A percentile compares a stretch with the other conserved stretches of the same genome.
Conservation (phyloP, 2,329 filamentous ascomycete genomes). For the Colletotrichum australisinense region DNA sequence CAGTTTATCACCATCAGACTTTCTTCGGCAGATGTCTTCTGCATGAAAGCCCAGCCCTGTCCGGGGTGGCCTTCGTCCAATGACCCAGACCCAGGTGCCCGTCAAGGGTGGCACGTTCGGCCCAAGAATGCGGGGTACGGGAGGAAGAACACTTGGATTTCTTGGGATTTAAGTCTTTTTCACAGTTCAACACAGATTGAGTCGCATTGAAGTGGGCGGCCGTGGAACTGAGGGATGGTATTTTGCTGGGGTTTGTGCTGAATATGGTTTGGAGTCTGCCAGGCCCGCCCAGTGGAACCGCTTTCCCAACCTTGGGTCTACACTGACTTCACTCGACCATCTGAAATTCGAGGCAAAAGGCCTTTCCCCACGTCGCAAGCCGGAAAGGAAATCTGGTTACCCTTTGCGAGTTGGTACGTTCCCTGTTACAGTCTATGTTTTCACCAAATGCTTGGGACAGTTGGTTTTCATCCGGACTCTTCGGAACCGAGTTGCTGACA, state of each 20-base stretch:
- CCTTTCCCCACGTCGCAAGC: background rate
- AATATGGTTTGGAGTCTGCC: background rate
- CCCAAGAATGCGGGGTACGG: conserved; percentile 3
- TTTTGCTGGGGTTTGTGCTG: background rate
- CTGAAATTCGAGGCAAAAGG: background rate
- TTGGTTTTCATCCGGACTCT: background rate
- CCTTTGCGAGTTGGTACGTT: background rate
- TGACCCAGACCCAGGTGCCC: background rate
- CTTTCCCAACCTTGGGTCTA: background rate
- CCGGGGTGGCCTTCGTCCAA: background rate
- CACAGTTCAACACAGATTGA: background rate
- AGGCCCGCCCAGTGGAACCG: background rate
- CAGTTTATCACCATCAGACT: background rate
- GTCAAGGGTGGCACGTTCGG: background rate
- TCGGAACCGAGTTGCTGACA: background rate
- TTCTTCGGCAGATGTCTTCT: background rate
- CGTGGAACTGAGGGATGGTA: background rate
- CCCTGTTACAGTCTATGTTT: too few relatives aligned
- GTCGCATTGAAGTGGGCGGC: background rate
- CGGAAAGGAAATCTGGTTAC: background rate
- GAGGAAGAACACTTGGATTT: background rate
- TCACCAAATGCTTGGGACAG: background rate
- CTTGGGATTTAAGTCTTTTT: background rate
- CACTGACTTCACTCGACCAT: background rate
- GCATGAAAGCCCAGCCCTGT: background rate